Evolutionary conservation across 2,329 filamentous ascomycete species (phyloP), one percentile per base, ranked within the genome.

Genomic region (Neoascochyta sp.): DNA sequence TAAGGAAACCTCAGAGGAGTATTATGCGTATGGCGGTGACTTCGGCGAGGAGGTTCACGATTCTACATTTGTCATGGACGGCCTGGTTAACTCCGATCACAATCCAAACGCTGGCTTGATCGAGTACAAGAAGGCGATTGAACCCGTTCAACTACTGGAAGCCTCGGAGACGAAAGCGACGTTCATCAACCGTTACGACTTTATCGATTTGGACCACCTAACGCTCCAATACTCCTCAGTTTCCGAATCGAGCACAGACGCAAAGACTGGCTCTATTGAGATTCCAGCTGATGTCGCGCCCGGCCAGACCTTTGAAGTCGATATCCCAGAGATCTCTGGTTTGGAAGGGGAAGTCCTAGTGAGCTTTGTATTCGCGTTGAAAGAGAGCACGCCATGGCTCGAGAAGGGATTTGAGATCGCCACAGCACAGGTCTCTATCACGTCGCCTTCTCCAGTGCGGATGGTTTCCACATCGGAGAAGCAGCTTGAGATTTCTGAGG

Each of bases 1-100:
- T 25, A 56, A 61, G 23, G 41, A 59, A 12, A 59, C 56, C 4
- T 55, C 56, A 11, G 61, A 65, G 4, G 47, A 58, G 7, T 68
- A 54, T 38, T 68, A 65, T 29, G 66, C 53, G 5, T 68, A 67
- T 29, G 65, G 66, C 4, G 66, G 65, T 2, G 66, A 68, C 34
- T 69, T 68, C 34, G 63, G 59, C 3, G 65, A 68, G 23, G 41
- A 55, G 7, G 57, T 62, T 0, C 63, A 67, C 24, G 65, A 67
- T 25, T 46, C 52, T 9, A 67, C 63, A n/a, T 68, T 68, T 25
- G 63, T 68, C 13, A 66, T 68, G 62, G 66, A 69, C 22, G 66
- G 66, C 2, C 54, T 68, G 7, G 49, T 66, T 10, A 52, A 64
- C 32, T 65, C 63, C 3, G 60, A 67, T 11, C 66, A 69, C 39